These are phyloP conservation scores for Raddia guianensis DNA, from an alignment of 176 grass and related monocot genomes.

Conservation along the genomic window DNA sequence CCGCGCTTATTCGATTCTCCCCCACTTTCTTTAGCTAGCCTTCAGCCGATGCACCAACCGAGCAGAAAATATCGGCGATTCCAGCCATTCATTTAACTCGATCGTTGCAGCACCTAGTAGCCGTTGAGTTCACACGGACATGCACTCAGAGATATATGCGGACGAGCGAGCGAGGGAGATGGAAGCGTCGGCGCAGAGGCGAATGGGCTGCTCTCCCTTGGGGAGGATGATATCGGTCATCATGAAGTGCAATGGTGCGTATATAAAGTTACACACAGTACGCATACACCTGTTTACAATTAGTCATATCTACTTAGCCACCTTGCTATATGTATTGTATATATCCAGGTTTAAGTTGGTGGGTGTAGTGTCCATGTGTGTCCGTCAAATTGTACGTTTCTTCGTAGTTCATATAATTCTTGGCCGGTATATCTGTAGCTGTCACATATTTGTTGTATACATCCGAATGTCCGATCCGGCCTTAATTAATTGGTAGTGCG, in stretches of 20 bases:
- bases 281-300: neutral
- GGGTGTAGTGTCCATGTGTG: too few species aligned
- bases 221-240: conserved; percentile 41
- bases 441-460: too few species aligned
- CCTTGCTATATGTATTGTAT: too few species aligned
- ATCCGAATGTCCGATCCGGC: too few species aligned
- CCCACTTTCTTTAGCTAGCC: too few species aligned
- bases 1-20: conserved; percentile 34
- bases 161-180: conserved; percentile 36
- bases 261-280: too few species aligned
- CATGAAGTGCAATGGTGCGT: conserved; percentile 31
- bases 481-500: too few species aligned
- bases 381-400: too few species aligned
- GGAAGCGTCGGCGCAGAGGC: conserved; percentile 21
- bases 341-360: too few species aligned
- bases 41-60: conserved; percentile 14
- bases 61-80: neutral
- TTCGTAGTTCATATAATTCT: too few species aligned
- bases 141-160: conserved; percentile 8
- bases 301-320: too few species aligned
- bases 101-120: neutral
- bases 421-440: too few species aligned
- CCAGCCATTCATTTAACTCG: conserved; percentile 9
- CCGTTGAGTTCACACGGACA: neutral
- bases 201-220: conserved; percentile 33